Conservation (phyloP, 2,329 filamentous ascomycete genomes). For the Scolecobasidium constrictum region DNA sequence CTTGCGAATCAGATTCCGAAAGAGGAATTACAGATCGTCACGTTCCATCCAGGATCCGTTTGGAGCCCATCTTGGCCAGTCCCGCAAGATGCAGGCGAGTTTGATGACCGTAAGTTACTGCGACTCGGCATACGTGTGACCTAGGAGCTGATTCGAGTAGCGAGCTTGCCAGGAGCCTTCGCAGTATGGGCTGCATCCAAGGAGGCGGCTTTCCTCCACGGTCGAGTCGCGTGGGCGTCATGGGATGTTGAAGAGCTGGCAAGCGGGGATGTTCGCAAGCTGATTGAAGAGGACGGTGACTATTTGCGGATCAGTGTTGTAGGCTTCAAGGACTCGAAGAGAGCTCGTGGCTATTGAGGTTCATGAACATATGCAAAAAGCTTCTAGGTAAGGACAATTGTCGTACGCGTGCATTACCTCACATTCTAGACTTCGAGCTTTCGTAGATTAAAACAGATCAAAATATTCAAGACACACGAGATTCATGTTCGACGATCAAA, state of each 20-base stretch:
- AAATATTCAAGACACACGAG: no score
- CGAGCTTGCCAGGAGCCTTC: constrained; percentile 17
- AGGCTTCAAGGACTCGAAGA: constrained; percentile 1
- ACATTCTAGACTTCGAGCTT: no score
- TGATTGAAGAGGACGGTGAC: background rate
- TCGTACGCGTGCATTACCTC: no score
- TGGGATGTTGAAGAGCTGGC: constrained; percentile 21
- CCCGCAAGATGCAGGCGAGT: no score
- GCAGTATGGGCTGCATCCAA: constrained; percentile 21
- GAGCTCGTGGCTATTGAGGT: background rate
- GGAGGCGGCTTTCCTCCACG: constrained; percentile 15
- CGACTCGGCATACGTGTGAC: background rate
- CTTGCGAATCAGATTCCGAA: constrained; percentile 21
- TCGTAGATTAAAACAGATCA: no score
- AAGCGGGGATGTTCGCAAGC: background rate
- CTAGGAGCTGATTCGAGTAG: constrained; percentile 3
- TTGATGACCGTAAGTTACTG: no score
- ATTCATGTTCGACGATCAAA: no score
- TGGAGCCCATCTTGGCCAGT: background rate
- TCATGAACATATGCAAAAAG: no score
- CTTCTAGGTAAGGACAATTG: no score
- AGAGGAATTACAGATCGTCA: constrained; percentile 18
- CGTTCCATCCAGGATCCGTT: constrained; percentile 24
- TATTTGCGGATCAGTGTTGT: background rate
- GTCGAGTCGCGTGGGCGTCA: constrained; percentile 15